Evolutionary conservation across 805 yeast species (phyloP), one percentile per base, ranked within the genome.

Genomic region (Schizosaccharomyces cryophilus): DNA sequence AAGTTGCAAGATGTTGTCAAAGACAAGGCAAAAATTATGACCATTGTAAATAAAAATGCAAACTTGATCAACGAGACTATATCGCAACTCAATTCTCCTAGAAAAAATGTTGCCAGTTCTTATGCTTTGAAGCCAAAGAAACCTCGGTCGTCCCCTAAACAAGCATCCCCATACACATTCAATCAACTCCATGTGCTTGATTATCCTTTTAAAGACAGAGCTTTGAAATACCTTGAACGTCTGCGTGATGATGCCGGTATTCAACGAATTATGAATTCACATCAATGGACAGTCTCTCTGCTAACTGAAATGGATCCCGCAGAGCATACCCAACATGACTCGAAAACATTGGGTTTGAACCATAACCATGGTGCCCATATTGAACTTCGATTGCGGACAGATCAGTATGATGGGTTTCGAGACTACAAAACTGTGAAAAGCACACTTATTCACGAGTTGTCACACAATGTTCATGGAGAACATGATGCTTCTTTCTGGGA

Each of bases 221-320:
- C 74, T 0, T 60, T 64, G 59, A 66, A 62, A 11, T 62, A 69
- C 21, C 63, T 73, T 48, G 66, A 70, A 48, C 63, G 70, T 30
- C 65, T 73, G 9, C 61, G 66, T 21, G 68, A 68, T 58, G 75
- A 73, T 61, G 60, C 65, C 21, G 75, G 74, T 17, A 67, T 73
- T 19, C 67, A 66, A 29, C 71, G 70, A 3, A 65, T 73, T 40
- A 71, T 73, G 73, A 63, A 61, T 31, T 68, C 68, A 62, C 66
- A 73, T 65, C 67, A 69, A 59, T 71, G 69, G 67, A 62, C 64
- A 5, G 74, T 73, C 6, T 72, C 73, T 0, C 62, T 69, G 7
- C 63, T 73, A 40, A 66, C 73, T 1, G 75, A 73, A 61, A 67
- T 73, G 35, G 75, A 73, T 60, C 75, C 75, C 1, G 69, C 72